Base-by-base conservation (phyloP, 2,329 filamentous ascomycete species). In the Hypocreales sp. region DNA sequence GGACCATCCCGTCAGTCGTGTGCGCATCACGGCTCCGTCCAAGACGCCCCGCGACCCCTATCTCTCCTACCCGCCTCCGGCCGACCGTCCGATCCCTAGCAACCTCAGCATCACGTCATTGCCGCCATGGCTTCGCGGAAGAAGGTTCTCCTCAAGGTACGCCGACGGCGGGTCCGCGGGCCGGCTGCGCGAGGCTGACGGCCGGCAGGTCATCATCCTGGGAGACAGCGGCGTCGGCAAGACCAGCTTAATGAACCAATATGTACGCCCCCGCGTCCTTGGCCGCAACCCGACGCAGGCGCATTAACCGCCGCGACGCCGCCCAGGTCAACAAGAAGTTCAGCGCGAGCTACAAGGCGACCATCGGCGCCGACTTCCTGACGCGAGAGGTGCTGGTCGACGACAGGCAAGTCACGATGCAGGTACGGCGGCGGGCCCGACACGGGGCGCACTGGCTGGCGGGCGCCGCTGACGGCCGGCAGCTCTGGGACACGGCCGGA, bases 221-320 rank as follows among this genome's bases (percentile, higher is more conserved):
- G 90, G 90, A 45, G 90, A 98, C 58, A 95, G 87, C 58, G 90
- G 90, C 61, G 90, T 98, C 36, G 90, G 90, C 55, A 98, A 98
- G 71, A 98, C 90, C 35, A 94, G 84, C 59, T 75, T 98, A 72
- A 98, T 98, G 90, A 98, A 98, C 64, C 90, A 98, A 95, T 98
- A 95, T 81, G 90, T 95, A 74, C 55, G 80, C 45, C 31, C 25
- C 35, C 18, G 17, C 25, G 26, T 21, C 29, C n/a, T 26, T 23
- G 10, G 18, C 10, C 24, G 25, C 16, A n/a, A 10, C 21, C 12
- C 20, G 3, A 20, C 11, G n/a, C 14, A 21, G 27, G 20, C 34
- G 30, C 24, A 41, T 41, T 30, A 25, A 15, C 10, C 18, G 8
- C 15, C n/a, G 5, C 28, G 21, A 12, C 5, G 13, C 4, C 7